Evolutionary conservation across 768 basidiomycete species (phyloP), one percentile per base, ranked within the genome.

Genomic region (Termitomyces sp.): DNA sequence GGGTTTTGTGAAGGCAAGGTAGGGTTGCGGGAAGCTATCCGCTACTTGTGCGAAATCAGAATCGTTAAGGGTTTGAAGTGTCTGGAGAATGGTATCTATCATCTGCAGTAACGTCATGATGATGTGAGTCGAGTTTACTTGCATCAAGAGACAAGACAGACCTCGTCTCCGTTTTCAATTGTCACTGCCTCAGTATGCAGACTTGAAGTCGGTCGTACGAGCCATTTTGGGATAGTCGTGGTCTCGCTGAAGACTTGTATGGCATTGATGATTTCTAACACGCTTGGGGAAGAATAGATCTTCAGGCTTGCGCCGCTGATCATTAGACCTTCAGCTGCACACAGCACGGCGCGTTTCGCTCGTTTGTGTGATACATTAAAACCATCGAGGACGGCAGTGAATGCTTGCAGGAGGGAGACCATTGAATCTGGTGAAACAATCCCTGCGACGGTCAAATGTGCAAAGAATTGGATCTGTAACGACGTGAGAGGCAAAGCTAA

Each of bases 391-490:
- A 96, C 95, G 1, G 87, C 79, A 3, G 86, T 84, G 69, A 97
- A 92, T 0, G 94, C 89, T 61, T 88, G 85, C 26, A 97, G 79
- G 30, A 97, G 82, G 7, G 85, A 79, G 45, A 89, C 75, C 78
- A 98, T 83, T 3, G 94, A 95, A 9, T 86, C 81, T 0, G 85
- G 69, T 2, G 90, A 86, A 52, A 98, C 80, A 1, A 95, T 72
- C 55, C 81, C 80, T 1, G 92, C 85, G 3, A 88, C 79, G 32
- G 91, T 87, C 47, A 97, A 72, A 66, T 95, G 90, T 1, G 94
- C 88, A 67, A 98, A 97, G 70, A 98, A 91, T 60, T 94, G 92
- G 14, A 98, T 87, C 95, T 98, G 36, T 5, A 50, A 40, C 60
- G 40, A 57, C 50, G 13, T 58, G 30, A 18, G 16, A 22, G 52